These are phyloP conservation scores for Megacollybia platyphylla DNA, from an alignment of 1,284 basidiomycete species.

Conservation along the genomic window DNA sequence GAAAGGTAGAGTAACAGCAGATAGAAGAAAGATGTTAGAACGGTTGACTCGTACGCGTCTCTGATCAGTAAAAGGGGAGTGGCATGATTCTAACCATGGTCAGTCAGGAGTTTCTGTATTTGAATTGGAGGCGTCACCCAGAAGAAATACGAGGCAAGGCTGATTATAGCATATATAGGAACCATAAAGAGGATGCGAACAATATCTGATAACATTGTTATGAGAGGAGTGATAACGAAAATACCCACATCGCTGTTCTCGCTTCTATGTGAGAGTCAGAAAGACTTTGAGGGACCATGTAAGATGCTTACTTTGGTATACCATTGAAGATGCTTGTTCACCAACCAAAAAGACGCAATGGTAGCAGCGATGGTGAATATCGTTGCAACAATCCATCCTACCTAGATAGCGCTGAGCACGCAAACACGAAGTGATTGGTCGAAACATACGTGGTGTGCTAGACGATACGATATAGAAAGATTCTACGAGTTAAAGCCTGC, in stretches of 20 bases:
- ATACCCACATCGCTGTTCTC: conserved; percentile 48
- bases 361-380: conserved; percentile 46
- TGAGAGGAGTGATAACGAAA: background rate
- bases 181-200: conserved; percentile 72
- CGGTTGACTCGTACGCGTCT: conserved; percentile 60
- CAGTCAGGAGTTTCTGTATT: conserved; percentile 9
- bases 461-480: conserved; percentile 7
- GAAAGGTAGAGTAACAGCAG: conserved; percentile 65
- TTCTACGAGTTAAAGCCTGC: conserved; percentile 2
- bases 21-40: conserved; percentile 70
- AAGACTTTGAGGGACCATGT: background rate
- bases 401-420: conserved; percentile 17
- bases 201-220: conserved; percentile 30
- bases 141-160: conserved; percentile 58
- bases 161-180: conserved; percentile 61
- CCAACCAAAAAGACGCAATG: conserved; percentile 54
- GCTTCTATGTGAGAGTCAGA: conserved; percentile 32
- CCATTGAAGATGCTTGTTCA: conserved; percentile 59
- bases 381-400: conserved; percentile 64
- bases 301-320: conserved; percentile 47
- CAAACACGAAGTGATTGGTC: background rate
- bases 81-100: conserved; percentile 37
- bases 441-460: conserved; percentile 37
- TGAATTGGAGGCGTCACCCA: conserved; percentile 33
- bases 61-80: conserved; percentile 50